phyloP scores from a whole-genome alignment of 2,329 filamentous ascomycete genomes.

The Trichophyton schoenleinii region DNA sequence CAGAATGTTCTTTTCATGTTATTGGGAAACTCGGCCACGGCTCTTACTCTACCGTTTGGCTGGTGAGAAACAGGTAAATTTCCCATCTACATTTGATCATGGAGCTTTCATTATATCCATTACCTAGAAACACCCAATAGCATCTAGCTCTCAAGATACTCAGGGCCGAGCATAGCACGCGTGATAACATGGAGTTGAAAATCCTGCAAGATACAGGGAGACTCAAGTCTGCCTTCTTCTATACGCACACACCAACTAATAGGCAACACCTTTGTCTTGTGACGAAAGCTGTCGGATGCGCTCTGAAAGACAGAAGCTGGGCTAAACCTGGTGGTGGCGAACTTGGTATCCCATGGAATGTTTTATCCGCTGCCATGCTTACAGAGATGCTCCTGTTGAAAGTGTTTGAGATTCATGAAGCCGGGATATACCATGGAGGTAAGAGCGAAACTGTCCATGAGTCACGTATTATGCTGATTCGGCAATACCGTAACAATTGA shows the following conservation, averaged over 20 bases:
- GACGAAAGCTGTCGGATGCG: neutral
- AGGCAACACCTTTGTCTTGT: neutral
- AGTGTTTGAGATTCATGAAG: neutral
- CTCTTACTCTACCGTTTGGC: conserved; percentile 12
- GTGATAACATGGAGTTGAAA: neutral
- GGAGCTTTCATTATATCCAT: neutral
- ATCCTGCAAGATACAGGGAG: neutral
- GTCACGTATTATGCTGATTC: no score
- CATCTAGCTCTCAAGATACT: neutral
- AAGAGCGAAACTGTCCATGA: neutral
- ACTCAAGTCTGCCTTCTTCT: neutral
- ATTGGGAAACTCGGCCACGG: conserved; percentile 11
- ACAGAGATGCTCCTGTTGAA: neutral
- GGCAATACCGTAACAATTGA: neutral
- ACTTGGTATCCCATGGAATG: neutral
- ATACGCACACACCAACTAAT: neutral
- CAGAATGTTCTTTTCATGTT: conserved; percentile 8
- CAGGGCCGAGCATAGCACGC: neutral
- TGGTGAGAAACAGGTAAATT: conserved; percentile 8
- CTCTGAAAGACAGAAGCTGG: neutral
- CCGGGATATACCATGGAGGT: neutral
- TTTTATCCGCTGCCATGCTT: neutral
- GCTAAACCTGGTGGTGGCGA: neutral
- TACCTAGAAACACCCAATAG: neutral
- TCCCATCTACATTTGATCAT: neutral